Conservation (phyloP, 2,329 filamentous ascomycete species). For the Talaromyces sp. region DNA sequence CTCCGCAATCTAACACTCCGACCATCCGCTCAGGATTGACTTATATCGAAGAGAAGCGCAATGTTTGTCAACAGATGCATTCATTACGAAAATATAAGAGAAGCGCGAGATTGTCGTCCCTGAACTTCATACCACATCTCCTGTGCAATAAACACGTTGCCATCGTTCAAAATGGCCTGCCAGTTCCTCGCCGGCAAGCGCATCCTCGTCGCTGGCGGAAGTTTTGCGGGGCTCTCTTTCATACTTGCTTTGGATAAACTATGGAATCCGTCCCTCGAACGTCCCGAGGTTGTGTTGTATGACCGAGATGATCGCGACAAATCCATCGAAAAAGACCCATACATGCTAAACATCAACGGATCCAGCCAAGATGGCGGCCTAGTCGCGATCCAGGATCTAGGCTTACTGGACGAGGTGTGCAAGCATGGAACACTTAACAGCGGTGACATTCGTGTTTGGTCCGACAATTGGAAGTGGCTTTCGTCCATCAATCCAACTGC, state of each 20-base stretch:
- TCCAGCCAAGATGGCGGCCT: constrained; percentile 9
- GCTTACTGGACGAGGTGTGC: background rate
- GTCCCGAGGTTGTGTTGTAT: constrained; percentile 33
- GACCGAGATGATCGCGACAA: constrained; percentile 3
- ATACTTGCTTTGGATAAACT: constrained; percentile 41
- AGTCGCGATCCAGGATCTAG: constrained; percentile 4
- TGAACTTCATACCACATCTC: background rate
- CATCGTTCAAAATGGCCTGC: background rate
- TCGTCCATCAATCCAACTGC: constrained; percentile 14
- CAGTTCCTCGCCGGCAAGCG: constrained; percentile 35
- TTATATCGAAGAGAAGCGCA: background rate
- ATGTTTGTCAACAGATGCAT: background rate
- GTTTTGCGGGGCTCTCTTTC: constrained; percentile 47
- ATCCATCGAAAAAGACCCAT: constrained; percentile 12
- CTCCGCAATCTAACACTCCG: background rate
- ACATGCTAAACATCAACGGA: constrained; percentile 14
- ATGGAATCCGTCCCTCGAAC: constrained; percentile 32
- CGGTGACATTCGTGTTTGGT: constrained; percentile 15
- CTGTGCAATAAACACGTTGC: background rate
- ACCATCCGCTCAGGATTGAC: background rate
- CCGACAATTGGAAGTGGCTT: constrained; percentile 14
- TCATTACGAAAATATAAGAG: background rate
- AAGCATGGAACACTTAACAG: constrained; percentile 5
- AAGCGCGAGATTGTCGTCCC: background rate
- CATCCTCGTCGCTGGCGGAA: constrained; percentile 46